A percentile compares a stretch with the other conserved stretches of the same genome.
Conservation (phyloP, 192 early-diverging fungal species). For the Lobosporangium transversale region DNA sequence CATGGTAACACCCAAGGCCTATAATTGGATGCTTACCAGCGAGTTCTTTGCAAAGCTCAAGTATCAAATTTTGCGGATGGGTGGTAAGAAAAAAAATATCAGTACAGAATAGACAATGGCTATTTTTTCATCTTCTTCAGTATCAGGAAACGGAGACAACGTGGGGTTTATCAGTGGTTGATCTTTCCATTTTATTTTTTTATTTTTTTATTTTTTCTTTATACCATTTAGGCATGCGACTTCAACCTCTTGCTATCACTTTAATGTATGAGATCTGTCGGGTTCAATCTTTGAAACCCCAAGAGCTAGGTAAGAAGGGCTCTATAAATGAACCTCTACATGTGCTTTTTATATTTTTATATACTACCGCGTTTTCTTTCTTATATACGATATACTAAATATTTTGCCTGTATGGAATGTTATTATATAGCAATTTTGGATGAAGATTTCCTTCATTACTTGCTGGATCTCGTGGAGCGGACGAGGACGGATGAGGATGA, state of each 20-base stretch:
- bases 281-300: conserved; percentile 58
- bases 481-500: conserved; percentile 66
- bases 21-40: conserved; percentile 54
- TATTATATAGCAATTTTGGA: conserved; percentile 56
- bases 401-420: conserved; percentile 4
- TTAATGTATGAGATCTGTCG: conserved; percentile 72
- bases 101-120: neutral
- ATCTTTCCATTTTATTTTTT: neutral
- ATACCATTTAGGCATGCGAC: conserved; percentile 7
- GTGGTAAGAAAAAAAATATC: conserved; percentile 10
- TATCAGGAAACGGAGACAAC: no score
- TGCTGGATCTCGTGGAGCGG: conserved; percentile 68
- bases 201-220: conserved; percentile 1
- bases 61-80: conserved; percentile 48
- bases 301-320: conserved; percentile 60
- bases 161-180: neutral
- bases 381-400: neutral
- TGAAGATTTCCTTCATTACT: conserved; percentile 55
- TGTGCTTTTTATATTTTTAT: conserved; percentile 1
- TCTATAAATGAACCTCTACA: neutral
- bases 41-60: conserved; percentile 61
- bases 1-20: conserved; percentile 54
- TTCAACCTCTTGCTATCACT: conserved; percentile 59
- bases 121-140: neutral
- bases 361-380: neutral